Evolutionary conservation across 2,329 filamentous ascomycete genomes (phyloP), one percentile per base, ranked within the genome.

Genomic region (Madurella fahalii): DNA sequence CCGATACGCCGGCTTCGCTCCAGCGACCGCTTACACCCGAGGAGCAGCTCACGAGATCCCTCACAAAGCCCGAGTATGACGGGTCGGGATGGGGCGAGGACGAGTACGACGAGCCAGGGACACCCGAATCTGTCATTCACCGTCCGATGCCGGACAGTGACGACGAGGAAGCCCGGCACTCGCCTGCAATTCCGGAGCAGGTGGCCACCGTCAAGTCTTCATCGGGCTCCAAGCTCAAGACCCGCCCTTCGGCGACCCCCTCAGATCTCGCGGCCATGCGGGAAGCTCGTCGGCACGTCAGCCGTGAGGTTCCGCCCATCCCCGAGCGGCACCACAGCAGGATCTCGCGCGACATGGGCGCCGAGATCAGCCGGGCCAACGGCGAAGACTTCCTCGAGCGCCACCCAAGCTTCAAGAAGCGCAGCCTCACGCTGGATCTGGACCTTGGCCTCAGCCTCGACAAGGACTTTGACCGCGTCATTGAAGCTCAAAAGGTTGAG

Each of bases 401-500:
- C 46, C 81, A 87, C 61, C 81, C 85, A 43, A 91, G 87, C 71
- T 84, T 91, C 63, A 87, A 91, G 71, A 87, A 90, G 64, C 82
- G 90, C 47, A 92, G 94, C 65, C 80, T 96, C 59, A 90, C 90
- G 8, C 75, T 95, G 61, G 84, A 89, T 65, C 85, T 91, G 60
- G 90, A 93, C 66, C 80, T 94, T 52, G 89, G 89, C 58, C 85
- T 95, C 59, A 93, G 90, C 60, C 81, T 97, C 44, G 90, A 95
- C 65, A 83, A 89, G 65, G 94, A 96, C 69, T 96, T 97, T 72
- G 91, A 97, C 66, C 84, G 93, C 57, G 89, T 97, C 53, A 95
- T 97, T 65, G 91, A 96, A 75, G 82, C 86, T 69, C 92, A 96
- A 87, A 97, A 97, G 91, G 92, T 96, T 80, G 77, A 77, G 74